phyloP scores from a whole-genome alignment of 805 yeast genomes.

The Candida pini region DNA sequence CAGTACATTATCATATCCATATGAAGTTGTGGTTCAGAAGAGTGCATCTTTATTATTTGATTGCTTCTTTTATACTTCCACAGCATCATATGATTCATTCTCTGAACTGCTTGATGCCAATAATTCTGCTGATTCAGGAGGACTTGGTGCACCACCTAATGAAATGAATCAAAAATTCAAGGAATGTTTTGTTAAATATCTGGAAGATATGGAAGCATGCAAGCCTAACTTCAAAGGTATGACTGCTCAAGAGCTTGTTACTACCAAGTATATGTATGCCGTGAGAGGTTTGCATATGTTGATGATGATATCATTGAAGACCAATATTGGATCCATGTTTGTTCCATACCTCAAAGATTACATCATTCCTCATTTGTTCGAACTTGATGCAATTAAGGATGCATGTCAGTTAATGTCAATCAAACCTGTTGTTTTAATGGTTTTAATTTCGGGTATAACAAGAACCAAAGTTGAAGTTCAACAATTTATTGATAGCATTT shows the following conservation, averaged over 20 bases:
- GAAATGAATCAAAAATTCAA: constrained; percentile 28
- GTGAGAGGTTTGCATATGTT: constrained; percentile 62
- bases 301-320: constrained; percentile 46
- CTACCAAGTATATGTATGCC: constrained; percentile 55
- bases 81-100: constrained; percentile 19
- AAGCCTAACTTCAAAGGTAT: constrained; percentile 27
- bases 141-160: constrained; percentile 27
- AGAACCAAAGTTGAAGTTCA: constrained; percentile 37
- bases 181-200: constrained; percentile 34
- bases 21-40: constrained; percentile 65
- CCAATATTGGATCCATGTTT: constrained; percentile 49
- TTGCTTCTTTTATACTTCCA: constrained; percentile 17
- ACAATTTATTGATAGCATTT: constrained; percentile 38
- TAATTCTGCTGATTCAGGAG: constrained; percentile 27
- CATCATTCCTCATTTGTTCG: constrained; percentile 65
- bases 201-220: constrained; percentile 37
- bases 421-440: constrained; percentile 44
- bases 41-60: constrained; percentile 56
- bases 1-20: constrained; percentile 54
- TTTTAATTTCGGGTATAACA: constrained; percentile 42
- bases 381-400: constrained; percentile 64
- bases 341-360: constrained; percentile 45
- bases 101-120: constrained; percentile 36
- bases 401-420: constrained; percentile 67
- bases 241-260: constrained; percentile 50